Conservation (phyloP, 176 grass and related monocot species). For the Ensete ventricosum region DNA sequence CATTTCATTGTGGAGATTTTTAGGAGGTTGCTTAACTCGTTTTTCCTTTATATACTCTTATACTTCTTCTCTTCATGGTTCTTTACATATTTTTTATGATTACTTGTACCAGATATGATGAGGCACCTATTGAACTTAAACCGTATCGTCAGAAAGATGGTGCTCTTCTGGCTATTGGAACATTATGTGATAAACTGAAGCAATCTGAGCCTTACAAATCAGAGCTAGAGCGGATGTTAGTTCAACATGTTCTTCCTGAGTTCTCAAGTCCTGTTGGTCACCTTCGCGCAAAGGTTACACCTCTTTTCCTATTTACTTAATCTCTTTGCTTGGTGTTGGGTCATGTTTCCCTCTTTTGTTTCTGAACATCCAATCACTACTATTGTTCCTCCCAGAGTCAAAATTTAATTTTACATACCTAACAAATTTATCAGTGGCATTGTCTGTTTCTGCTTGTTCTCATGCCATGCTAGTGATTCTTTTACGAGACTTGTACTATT, state of each 20-base stretch:
- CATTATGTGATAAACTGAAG: conserved; percentile 86
- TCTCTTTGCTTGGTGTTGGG: background rate
- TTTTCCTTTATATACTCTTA: background rate
- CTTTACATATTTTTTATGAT: conserved; percentile 17
- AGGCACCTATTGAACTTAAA: conserved; percentile 44
- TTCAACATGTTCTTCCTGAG: conserved; percentile 82
- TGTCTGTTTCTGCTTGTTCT: no score
- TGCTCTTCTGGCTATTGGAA: conserved; percentile 83
- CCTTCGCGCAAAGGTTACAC: conserved; percentile 65
- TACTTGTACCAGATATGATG: conserved; percentile 50
- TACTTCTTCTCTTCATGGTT: background rate
- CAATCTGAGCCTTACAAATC: conserved; percentile 80
- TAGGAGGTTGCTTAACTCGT: conserved; percentile 35
- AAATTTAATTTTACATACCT: no score
- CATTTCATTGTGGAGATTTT: conserved; percentile 85
- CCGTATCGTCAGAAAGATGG: conserved; percentile 91
- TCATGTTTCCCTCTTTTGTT: background rate
- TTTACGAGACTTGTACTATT: no score
- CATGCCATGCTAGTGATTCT: no score
- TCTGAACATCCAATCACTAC: no score
- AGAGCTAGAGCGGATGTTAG: conserved; percentile 65
- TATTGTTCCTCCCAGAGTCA: no score
- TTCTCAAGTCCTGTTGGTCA: conserved; percentile 55
- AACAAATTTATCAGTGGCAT: no score
- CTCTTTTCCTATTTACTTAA: conserved; percentile 6